Evolutionary conservation across 306 rosid genomes (phyloP).

Genomic region (Oemleria cerasiformis): DNA sequence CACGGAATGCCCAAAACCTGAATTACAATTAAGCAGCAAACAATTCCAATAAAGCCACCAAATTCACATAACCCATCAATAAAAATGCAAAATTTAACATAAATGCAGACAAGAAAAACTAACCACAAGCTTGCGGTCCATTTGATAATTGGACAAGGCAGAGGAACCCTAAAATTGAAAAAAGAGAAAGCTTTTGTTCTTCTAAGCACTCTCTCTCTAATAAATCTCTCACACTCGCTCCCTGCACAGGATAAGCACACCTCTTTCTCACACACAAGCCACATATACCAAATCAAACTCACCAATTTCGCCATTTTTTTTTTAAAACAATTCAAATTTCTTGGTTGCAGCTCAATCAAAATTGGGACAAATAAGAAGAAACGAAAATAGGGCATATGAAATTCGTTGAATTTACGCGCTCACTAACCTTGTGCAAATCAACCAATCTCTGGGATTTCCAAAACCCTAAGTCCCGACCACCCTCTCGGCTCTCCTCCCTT

Average conservation of each 20-base stretch:
- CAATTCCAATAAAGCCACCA: not conserved
- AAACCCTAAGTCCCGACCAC: constrained; percentile 49
- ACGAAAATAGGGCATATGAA: constrained; percentile 18
- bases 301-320: constrained; percentile 26
- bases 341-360: constrained; percentile 23
- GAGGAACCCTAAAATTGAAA: constrained; percentile 41
- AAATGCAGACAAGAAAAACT: constrained; percentile 19
- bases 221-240: constrained; percentile 77
- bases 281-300: constrained; percentile 58
- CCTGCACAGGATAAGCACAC: constrained; percentile 92
- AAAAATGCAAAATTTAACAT: not conserved
- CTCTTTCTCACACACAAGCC: constrained; percentile 85
- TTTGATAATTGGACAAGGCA: constrained; percentile 22
- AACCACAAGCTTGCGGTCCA: constrained; percentile 97
- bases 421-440: constrained; percentile 65
- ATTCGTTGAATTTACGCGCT: constrained; percentile 43
- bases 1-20: constrained; percentile 82
- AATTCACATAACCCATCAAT: not conserved
- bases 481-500: constrained; percentile 9
- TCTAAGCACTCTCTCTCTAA: constrained; percentile 69
- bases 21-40: constrained; percentile 9
- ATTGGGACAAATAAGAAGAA: constrained; percentile 29
- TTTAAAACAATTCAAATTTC: not conserved
- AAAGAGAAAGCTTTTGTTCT: constrained; percentile 40
- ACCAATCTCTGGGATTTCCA: constrained; percentile 26